Conservation (phyloP, 1,284 basidiomycete species). For the Golubevia pallescens region DNA sequence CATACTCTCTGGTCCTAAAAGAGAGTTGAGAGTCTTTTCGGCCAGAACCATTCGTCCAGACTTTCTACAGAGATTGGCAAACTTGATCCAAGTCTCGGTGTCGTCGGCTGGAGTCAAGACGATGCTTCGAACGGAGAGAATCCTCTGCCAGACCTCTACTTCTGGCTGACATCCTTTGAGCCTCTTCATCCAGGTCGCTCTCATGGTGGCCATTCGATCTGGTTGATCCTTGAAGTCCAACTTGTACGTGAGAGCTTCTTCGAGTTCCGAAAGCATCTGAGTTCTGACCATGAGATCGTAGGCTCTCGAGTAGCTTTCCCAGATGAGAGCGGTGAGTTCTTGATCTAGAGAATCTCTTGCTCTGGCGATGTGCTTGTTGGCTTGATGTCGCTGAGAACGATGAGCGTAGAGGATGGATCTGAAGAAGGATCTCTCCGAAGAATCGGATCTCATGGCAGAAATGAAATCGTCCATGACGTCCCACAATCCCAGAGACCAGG, state of each 20-base stretch:
- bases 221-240: conserved; percentile 74
- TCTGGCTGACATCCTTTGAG: conserved; percentile 96
- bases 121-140: conserved; percentile 91
- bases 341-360: conserved; percentile 93
- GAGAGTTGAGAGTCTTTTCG: conserved; percentile 88
- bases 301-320: conserved; percentile 93
- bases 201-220: conserved; percentile 70
- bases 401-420: conserved; percentile 94
- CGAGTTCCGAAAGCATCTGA: conserved; percentile 97
- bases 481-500: conserved; percentile 97
- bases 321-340: conserved; percentile 85
- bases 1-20: conserved; percentile 46
- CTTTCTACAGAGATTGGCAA: conserved; percentile 85
- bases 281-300: conserved; percentile 95
- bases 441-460: conserved; percentile 88
- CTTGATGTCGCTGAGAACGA: conserved; percentile 91
- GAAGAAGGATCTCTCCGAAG: conserved; percentile 94
- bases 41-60: conserved; percentile 85
- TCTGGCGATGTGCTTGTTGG: conserved; percentile 86
- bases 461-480: conserved; percentile 99
- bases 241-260: conserved; percentile 97
- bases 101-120: conserved; percentile 93
- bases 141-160: conserved; percentile 98
- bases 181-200: conserved; percentile 67
- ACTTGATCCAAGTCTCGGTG: conserved; percentile 95